Percentiles rank a stretch among this genome's conserved stretches.
Evolutionary conservation across 768 basidiomycete genomes (phyloP).

Genomic region (Termitomyces eurrhizus): DNA sequence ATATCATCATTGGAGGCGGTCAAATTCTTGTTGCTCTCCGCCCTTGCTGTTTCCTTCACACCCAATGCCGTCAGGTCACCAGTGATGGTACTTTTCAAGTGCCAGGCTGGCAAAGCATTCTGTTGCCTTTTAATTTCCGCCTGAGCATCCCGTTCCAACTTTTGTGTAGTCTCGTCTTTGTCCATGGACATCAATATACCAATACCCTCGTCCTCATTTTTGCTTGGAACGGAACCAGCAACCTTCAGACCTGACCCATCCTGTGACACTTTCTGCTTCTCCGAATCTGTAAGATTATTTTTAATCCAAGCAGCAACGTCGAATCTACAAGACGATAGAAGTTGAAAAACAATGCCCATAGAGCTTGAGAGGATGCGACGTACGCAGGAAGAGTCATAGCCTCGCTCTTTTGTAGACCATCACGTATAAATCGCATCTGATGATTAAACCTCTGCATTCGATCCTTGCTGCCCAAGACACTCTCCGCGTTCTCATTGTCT

Average conservation of each 20-base stretch:
- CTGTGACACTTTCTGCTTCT: conserved; percentile 52
- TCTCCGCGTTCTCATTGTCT: conserved; percentile 90
- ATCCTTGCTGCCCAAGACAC: conserved; percentile 82
- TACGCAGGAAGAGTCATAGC: conserved; percentile 81
- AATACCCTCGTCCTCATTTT: conserved; percentile 69
- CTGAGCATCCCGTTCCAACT: conserved; percentile 72
- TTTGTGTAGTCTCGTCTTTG: conserved; percentile 76
- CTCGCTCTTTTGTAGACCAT: conserved; percentile 87
- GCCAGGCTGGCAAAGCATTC: conserved; percentile 92
- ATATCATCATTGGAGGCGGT: conserved; percentile 66
- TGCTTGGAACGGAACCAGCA: conserved; percentile 62
- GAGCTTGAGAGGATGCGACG: conserved; percentile 24
- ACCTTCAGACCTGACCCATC: conserved; percentile 61
- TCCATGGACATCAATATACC: conserved; percentile 87
- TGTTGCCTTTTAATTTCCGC: conserved; percentile 85
- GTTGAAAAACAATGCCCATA: not conserved
- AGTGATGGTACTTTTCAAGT: conserved; percentile 92
- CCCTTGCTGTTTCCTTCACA: conserved; percentile 63
- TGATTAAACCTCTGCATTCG: conserved; percentile 94
- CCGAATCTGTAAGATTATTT: conserved; percentile 60
- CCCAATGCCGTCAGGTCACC: conserved; percentile 89
- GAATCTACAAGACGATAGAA: conserved; percentile 45
- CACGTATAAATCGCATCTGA: conserved; percentile 84
- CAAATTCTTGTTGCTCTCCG: conserved; percentile 27
- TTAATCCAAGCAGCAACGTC: conserved; percentile 84